Evolutionary conservation across 768 basidiomycete species (phyloP), one percentile per base, ranked within the genome.

Genomic region (Dacryopinax primogenitus): DNA sequence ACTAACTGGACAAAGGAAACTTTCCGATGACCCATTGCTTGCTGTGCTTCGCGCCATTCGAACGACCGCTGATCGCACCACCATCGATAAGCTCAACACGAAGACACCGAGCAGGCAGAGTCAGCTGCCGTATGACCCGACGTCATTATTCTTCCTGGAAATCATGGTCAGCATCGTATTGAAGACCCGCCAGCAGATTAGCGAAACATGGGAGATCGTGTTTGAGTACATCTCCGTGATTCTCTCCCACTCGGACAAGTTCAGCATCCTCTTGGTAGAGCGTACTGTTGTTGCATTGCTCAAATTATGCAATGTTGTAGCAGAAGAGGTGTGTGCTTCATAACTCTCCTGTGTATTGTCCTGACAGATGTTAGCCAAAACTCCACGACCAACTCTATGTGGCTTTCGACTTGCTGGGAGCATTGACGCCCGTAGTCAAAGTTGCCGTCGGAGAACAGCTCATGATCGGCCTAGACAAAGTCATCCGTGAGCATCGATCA

Each of bases 371-470:
- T 30, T 66, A 94, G 91, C 82, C 87, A 58, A 80, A 83, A 16
- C 79, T 97, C 62, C 86, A 92, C 16, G 96, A 98, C 73, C 96
- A 98, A 75, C 81, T 97, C 12, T 98, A 93, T 75, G 81, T 97
- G 61, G 92, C 95, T 0, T 86, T 99, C 66, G 95, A 99, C 73
- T 79, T 92, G 30, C 80, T 99, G 21, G 85, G 91, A 3, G 84
- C 87, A 36, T 76, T 98, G 11, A 90, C 94, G 1, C 77, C 84
- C 1, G 71, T 77, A 1, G 83, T 94, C n/a, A 82, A 90, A 21
- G 87, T 81, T 68, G 84, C 89, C 0, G 89, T 96, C 6, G 90
- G 91, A 9, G 93, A 97, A 73, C 94, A 97, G 73, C 81, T 96
- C n/a, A 77, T 77, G 62, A 83, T 88, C 7, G 96, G 96, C 0